These are phyloP conservation scores for Rhizopogon vesiculosus DNA, from an alignment of 768 basidiomycete species.

Conservation along the genomic window DNA sequence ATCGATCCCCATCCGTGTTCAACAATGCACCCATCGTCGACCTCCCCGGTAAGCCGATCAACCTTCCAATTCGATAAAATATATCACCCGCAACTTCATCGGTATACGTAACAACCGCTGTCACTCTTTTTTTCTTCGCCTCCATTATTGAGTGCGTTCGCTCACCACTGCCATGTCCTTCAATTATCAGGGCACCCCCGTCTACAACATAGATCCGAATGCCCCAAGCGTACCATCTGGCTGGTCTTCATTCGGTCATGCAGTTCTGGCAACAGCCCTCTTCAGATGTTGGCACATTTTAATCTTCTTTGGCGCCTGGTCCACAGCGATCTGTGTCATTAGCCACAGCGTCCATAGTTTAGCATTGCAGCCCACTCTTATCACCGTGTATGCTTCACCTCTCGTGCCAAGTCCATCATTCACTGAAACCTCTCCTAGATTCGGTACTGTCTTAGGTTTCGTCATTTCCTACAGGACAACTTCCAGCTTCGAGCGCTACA, in stretches of 20 bases:
- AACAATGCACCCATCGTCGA: too few species aligned
- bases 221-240: background rate
- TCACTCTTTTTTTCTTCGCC: background rate
- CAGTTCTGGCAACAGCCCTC: conserved; percentile 31
- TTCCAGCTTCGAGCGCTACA: conserved; percentile 72
- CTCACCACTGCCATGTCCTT: background rate
- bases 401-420: background rate
- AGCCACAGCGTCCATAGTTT: conserved; percentile 41
- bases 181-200: background rate
- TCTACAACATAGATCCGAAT: background rate
- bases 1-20: background rate
- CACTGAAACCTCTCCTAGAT: conserved; percentile 27
- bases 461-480: conserved; percentile 70
- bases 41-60: background rate
- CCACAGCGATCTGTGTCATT: conserved; percentile 51
- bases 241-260: conserved; percentile 35
- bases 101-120: too few species aligned
- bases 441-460: conserved; percentile 70
- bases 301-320: conserved; percentile 60
- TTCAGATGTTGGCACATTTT: conserved; percentile 46
- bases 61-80: too few species aligned
- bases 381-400: conserved; percentile 54
- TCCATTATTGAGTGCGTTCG: background rate
- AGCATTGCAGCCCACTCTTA: conserved; percentile 46
- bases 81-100: too few species aligned